phyloP scores from a whole-genome alignment of 768 basidiomycete genomes.

The Mrakia gelida region DNA sequence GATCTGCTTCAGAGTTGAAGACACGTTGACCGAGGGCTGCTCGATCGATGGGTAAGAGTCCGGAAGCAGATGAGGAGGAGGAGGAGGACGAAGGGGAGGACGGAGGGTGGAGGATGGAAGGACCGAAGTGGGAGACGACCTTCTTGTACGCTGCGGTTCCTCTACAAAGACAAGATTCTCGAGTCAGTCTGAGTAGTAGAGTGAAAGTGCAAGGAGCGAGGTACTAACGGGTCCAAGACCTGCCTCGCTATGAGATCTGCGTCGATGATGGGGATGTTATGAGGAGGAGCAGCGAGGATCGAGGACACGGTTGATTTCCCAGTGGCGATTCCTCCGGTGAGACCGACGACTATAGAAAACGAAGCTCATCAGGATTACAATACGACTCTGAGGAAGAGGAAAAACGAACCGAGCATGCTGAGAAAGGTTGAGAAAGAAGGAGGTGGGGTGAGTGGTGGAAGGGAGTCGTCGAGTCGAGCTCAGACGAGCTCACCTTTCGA shows the following conservation, averaged over 20 bases:
- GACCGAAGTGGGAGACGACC: slow-evolving; percentile 71
- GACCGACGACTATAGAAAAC: slow-evolving; percentile 66
- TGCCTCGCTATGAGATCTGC: slow-evolving; percentile 83
- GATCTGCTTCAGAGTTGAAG: slow-evolving; percentile 69
- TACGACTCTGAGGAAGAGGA: neutral
- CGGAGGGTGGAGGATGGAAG: neutral
- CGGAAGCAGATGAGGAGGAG: slow-evolving; percentile 34
- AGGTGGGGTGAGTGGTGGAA: neutral
- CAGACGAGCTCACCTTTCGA: neutral
- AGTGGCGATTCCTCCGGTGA: slow-evolving; percentile 94
- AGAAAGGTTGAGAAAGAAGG: neutral
- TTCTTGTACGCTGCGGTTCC: slow-evolving; percentile 67
- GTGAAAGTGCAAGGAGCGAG: no score
- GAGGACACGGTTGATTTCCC: slow-evolving; percentile 87
- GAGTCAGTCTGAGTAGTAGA: no score
- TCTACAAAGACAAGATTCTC: neutral
- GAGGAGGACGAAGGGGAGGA: neutral
- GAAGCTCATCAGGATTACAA: neutral
- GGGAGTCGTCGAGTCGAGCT: neutral
- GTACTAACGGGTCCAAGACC: slow-evolving; percentile 62
- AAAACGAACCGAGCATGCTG: slow-evolving; percentile 9
- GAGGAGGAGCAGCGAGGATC: slow-evolving; percentile 56
- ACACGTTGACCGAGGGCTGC: slow-evolving; percentile 72
- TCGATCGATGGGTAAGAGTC: slow-evolving; percentile 49
- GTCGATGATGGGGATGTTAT: slow-evolving; percentile 77